Base-by-base conservation (phyloP, 169 alveolate species). In the Cyclospora cayetanensis region DNA sequence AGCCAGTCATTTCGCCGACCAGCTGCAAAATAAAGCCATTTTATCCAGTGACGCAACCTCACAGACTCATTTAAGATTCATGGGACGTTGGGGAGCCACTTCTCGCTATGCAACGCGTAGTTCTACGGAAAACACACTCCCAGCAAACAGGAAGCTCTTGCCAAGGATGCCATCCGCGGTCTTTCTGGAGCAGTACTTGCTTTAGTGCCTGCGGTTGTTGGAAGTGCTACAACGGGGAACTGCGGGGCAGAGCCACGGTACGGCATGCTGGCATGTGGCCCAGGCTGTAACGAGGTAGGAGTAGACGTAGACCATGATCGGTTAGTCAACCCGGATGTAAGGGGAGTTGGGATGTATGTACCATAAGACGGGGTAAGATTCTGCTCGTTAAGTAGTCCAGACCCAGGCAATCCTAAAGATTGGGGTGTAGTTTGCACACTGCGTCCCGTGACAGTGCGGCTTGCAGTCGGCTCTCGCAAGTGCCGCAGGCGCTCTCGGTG, bases 91-190 rank as follows among this genome's bases (percentile, higher is more conserved):
- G n/a, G n/a, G n/a, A n/a, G n/a, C n/a, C n/a, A n/a, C n/a, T n/a
- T n/a, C n/a, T n/a, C n/a, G n/a, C n/a, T n/a, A n/a, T n/a, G n/a
- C n/a, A n/a, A n/a, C n/a, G n/a, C n/a, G n/a, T n/a, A n/a, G n/a
- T n/a, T n/a, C 86, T 76, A 80, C 74, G 76, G 89, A 53, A 80
- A 53, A 53, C 89, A 80, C 53, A 80, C 89, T 12, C 89, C 89
- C 29, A 80, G 89, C 89, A 80, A 31, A 53, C 89, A 80, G 22
- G 89, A 80, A 63, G 76, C 12, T 39, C 72, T 80, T 80, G 89
- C 22, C 37, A 80, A 0, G 3, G 68, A 55, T 25, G 43, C 46
- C 89, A 80, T 18, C 74, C 76, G 43, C 41, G 29, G 74, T 50
- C 52, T 80, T 7, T 46, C 76, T 39, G 42, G 27, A 52, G 50